Evolutionary conservation across 2,329 filamentous ascomycete species (phyloP).

Genomic region (Penicillium sp.): DNA sequence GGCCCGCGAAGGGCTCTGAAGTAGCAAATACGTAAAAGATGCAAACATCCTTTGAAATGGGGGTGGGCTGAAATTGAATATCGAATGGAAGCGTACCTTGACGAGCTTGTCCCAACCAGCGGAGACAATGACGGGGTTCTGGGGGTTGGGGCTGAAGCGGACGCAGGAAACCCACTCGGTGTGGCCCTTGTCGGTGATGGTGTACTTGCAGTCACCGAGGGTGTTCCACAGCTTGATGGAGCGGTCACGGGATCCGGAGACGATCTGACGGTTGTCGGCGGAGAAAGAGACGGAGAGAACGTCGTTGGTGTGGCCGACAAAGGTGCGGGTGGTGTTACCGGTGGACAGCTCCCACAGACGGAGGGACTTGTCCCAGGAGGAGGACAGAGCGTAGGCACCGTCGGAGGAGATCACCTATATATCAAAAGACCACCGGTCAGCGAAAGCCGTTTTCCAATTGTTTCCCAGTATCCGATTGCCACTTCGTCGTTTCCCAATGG

Average conservation of each 20-base stretch:
- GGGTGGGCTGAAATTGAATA: constrained; percentile 17
- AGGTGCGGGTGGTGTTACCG: constrained; percentile 94
- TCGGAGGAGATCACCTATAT: constrained; percentile 95
- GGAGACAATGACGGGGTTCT: constrained; percentile 99
- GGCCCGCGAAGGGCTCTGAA: constrained; percentile 89
- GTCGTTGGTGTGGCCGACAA: constrained; percentile 99
- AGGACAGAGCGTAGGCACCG: constrained; percentile 97
- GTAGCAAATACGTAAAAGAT: constrained; percentile 99
- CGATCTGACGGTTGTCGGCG: constrained; percentile 99
- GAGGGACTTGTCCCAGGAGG: constrained; percentile 99
- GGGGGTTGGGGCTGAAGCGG: constrained; percentile 98
- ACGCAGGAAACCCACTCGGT: constrained; percentile 99
- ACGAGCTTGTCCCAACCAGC: constrained; percentile 99
- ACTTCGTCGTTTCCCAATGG: constrained; percentile 5
- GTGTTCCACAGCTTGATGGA: constrained; percentile 99
- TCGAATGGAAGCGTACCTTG: constrained; percentile 71
- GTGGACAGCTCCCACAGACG: constrained; percentile 98
- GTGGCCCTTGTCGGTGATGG: constrained; percentile 99
- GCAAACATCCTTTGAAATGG: constrained; percentile 80
- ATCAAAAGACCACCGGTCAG: constrained; percentile 28
- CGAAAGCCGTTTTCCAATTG: constrained; percentile 20
- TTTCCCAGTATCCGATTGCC: background rate
- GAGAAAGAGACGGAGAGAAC: constrained; percentile 99
- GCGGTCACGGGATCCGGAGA: constrained; percentile 96
- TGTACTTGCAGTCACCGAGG: constrained; percentile 99